Evolutionary conservation across 78 protist species (phyloP), one percentile per base, ranked within the genome.

Genomic region (Dictyostelium firmibasis): DNA sequence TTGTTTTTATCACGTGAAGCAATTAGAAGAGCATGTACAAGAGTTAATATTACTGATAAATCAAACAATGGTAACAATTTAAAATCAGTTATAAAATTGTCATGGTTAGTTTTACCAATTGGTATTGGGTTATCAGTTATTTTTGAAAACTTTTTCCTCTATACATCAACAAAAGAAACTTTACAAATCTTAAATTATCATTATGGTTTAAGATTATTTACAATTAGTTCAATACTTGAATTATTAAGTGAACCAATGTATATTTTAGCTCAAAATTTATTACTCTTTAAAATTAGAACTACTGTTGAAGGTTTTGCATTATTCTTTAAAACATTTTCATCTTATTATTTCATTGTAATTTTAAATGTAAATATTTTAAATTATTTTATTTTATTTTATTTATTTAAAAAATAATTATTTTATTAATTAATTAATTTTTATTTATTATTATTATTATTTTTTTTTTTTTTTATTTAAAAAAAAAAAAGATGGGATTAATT

Each of bases 281-380:
- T 88, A 38, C 70, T 88, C n/a, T 88, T 88, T n/a, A 88, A 88
- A 88, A 67, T 88, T 38, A 57, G 93, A 62, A 74, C 93, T 0
- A 38, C 72, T 2, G 93, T 88, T 1, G 93, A 88, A 79, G 93
- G 93, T 67, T 44, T 43, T 27, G 93, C 93, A 8, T 33, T 88
- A 29, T 88, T 88, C 11, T n/a, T 88, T 4, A 88, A 88, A 88
- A 83, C 86, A 5, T 25, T 88, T 27, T 25, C 93, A n/a, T 79
- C 93, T 5, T 88, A 79, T 44, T 88, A 88, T 67, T 88, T 60
- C 60, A 84, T 88, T 31, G 85, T 88, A n/a, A 67, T 74, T 43
- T 35, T 36, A 43, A 79, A 88, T 60, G 93, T 88, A 79, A 25
- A 33, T 81, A 20, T 29, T 31, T n/a, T n/a, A 57, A 47, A 13